phyloP scores from a whole-genome alignment of 1,139 yeast species.

The Diutina ranongensis region DNA sequence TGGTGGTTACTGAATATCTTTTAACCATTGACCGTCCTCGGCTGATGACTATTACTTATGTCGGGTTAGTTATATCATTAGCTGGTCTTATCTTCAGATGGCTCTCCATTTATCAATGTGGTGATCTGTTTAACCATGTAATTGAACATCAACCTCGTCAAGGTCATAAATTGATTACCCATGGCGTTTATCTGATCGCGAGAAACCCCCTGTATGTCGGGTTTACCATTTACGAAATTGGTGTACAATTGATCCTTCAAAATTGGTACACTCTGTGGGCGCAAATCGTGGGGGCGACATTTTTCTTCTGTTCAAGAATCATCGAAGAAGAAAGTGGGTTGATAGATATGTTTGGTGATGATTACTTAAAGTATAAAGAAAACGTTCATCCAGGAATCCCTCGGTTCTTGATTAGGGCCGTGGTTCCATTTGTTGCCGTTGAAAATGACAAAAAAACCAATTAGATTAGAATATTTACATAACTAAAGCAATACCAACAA shows the following conservation, averaged over 20 bases:
- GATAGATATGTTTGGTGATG: not conserved
- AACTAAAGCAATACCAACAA: too few relatives aligned
- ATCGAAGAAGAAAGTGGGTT: not conserved
- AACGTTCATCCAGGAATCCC: not conserved
- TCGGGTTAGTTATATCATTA: not conserved
- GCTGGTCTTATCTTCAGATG: not conserved
- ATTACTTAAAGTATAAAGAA: not conserved
- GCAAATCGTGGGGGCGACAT: not conserved
- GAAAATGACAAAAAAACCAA: too few relatives aligned
- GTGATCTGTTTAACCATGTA: constrained; percentile 2
- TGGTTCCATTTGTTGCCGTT: not conserved
- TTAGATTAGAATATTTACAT: too few relatives aligned
- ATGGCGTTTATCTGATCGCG: not conserved
- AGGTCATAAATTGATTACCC: not conserved
- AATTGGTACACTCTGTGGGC: not conserved
- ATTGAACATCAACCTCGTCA: not conserved
- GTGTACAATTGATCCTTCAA: not conserved
- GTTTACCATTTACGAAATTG: not conserved
- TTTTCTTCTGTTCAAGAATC: not conserved
- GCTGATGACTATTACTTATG: not conserved
- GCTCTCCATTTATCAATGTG: not conserved
- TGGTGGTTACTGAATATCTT: not conserved
- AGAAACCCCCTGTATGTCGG: constrained; percentile 1
- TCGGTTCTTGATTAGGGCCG: not conserved
- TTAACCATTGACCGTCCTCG: not conserved